Evolutionary conservation across 306 rosid genomes (phyloP), one percentile per base, ranked within the genome.

Genomic region (Nissolia schottii): DNA sequence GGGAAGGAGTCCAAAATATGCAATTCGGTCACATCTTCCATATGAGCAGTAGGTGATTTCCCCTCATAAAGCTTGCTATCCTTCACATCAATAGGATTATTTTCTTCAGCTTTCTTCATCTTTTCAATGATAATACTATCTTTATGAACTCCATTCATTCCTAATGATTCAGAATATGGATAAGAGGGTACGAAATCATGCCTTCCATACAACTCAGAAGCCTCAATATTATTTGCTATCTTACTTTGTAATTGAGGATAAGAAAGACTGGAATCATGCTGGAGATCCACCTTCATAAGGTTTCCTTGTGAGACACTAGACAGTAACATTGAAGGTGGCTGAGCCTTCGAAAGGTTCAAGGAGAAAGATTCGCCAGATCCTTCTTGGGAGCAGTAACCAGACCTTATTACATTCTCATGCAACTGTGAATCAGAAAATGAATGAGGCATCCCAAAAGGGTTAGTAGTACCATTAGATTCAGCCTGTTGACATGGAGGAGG

Each of bases 371-470:
- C 81, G 77, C 61, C 56, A 31, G 69, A 25, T 77, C 84, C 85
- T 63, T 87, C 89, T 75, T 77, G 91, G 1, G 88, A 84, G 83
- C 80, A 59, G 84, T 37, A 70, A 38, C 62, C 85, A 84, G 87
- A 86, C 80, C 64, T 82, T 63, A 70, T 43, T 81, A 83, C 93
- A 72, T 70, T 87, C 62, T 81, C 86, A 8, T 79, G 77, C 85
- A 90, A 76, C 72, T 84, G 85, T 29, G 96, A 83, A 82, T 90
- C 96, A 57, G 96, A 90, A 74, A 78, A 86, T 0, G 86, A 87
- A 84, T 86, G 91, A n/a, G 83, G 55, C 62, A 90, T 74, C 64
- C 87, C 85, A 51, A 15, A 79, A 60, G 70, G 60, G 69, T 75
- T 62, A 24, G 20, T 28, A n/a, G n/a, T 49, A 53, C 75, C 85